Evolutionary conservation across 352 stramenopile species (phyloP).

Genomic region (Pythium monospermum): DNA sequence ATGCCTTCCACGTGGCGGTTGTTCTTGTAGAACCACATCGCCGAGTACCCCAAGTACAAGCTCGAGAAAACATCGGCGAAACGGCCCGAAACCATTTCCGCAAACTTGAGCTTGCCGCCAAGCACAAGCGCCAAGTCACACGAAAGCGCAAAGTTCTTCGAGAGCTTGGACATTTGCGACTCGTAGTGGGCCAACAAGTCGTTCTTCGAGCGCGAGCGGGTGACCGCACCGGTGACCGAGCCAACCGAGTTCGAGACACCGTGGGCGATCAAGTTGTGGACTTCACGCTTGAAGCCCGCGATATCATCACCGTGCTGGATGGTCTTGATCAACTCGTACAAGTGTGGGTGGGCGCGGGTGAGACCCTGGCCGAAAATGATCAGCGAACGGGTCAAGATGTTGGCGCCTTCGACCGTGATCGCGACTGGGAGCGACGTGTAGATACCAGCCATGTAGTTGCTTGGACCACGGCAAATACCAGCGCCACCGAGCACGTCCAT

Average conservation of each 20-base stretch:
- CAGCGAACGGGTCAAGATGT: conserved; percentile 96
- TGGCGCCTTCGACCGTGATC: conserved; percentile 97
- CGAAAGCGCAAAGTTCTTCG: conserved; percentile 96
- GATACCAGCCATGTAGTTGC: conserved; percentile 94
- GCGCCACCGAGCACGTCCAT: conserved; percentile 97
- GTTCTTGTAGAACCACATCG: conserved; percentile 96
- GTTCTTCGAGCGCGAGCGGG: conserved; percentile 88
- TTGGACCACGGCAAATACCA: conserved; percentile 96
- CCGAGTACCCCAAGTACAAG: conserved; percentile 97
- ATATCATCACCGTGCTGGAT: conserved; percentile 95
- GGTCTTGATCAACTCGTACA: conserved; percentile 96
- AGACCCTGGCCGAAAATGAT: conserved; percentile 98
- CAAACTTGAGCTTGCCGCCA: conserved; percentile 97
- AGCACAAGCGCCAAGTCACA: conserved; percentile 95
- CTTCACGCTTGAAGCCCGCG: conserved; percentile 90
- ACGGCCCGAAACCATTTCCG: conserved; percentile 96
- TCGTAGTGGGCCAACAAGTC: conserved; percentile 95
- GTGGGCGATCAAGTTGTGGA: conserved; percentile 94
- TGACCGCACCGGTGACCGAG: conserved; percentile 89
- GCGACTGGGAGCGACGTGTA: conserved; percentile 97
- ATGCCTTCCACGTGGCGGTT: conserved; percentile 92
- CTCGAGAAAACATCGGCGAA: conserved; percentile 96
- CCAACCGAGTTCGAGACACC: conserved; percentile 89
- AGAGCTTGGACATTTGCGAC: conserved; percentile 94
- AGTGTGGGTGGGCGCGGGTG: conserved; percentile 95